Evolutionary conservation across 1,284 basidiomycete species (phyloP), one percentile per base, ranked within the genome.

Genomic region (Puccinia polysora): DNA sequence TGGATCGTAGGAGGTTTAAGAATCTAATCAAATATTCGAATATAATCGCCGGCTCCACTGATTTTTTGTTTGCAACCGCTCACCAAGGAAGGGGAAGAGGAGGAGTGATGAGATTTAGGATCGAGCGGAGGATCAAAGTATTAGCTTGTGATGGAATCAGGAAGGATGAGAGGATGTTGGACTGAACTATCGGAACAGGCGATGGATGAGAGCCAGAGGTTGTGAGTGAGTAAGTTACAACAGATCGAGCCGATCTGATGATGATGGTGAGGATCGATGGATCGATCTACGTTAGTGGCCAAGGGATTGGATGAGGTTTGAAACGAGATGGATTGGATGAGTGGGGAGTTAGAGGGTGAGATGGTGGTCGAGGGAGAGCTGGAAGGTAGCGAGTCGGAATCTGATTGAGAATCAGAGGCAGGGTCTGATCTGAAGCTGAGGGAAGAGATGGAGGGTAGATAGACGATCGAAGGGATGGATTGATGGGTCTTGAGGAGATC

Each of bases 21-120:
- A 62, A 62, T 62, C 2, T 10, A 36, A 36, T 38, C 18, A 62
- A 18, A 20, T 62, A 62, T 23, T 62, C 59, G 43, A 62, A 62
- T 30, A 45, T 12, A 40, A 62, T 62, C 23, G 38, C 1, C 6
- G 59, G 59, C 43, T 62, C 38, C 25, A 60, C 58, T 60, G 10
- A 2, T 58, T 58, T 32, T 3, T 55, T 55, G 28, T 25, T 23
- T 55, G 15, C 20, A 49, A 49, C 18, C 4, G 18, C 18, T 49
- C 45, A 49, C 18, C 23, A 23, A 49, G 45, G 7, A 25, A 28
- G 50, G 6, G 2, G 20, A 28, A 10, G 15, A 25, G 50, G 4
- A 53, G 25, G 50, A 18, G 15, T 25, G 20, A 8, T 28, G 50
- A 28, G n/a, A n/a, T n/a, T n/a, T n/a, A n/a, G n/a, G n/a, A n/a